A percentile compares a stretch with the other conserved stretches of the same genome.
Conservation (phyloP, 495 filamentous ascomycete genomes). For the Penicillium taxi region DNA sequence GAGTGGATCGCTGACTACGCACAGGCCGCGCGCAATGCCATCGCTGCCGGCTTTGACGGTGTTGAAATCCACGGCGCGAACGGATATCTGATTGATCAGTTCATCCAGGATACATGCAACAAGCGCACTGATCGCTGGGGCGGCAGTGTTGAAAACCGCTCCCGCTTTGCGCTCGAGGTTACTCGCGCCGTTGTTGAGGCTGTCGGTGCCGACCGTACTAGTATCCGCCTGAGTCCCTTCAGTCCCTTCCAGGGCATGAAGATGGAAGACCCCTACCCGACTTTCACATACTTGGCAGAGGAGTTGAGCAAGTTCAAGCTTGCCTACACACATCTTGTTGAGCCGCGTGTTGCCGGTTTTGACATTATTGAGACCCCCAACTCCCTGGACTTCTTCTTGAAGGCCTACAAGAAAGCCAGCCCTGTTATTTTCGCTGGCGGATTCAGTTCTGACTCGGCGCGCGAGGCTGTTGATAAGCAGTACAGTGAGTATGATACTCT, state of each 20-base stretch:
- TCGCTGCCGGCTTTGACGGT: constrained; percentile 66
- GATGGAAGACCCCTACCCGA: constrained; percentile 54
- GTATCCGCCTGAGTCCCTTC: constrained; percentile 58
- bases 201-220: constrained; percentile 55
- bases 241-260: constrained; percentile 59
- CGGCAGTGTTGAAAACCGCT: constrained; percentile 64
- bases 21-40: constrained; percentile 52
- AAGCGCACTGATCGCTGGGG: constrained; percentile 58
- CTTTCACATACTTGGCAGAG: constrained; percentile 53
- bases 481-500: constrained; percentile 46
- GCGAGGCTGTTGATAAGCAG: constrained; percentile 43
- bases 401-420: constrained; percentile 35
- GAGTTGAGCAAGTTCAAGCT: constrained; percentile 48
- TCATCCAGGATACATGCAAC: constrained; percentile 56
- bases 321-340: constrained; percentile 60
- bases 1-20: constrained; percentile 50
- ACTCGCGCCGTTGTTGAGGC: constrained; percentile 53
- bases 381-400: constrained; percentile 39
- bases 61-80: constrained; percentile 71
- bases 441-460: constrained; percentile 41
- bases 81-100: constrained; percentile 71
- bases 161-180: constrained; percentile 58
- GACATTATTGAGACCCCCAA: constrained; percentile 37
- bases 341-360: constrained; percentile 42
- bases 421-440: constrained; percentile 59